Base-by-base conservation (phyloP, 225 moss, liverwort and hornwort genomes). In the Polytrichum formosum region DNA sequence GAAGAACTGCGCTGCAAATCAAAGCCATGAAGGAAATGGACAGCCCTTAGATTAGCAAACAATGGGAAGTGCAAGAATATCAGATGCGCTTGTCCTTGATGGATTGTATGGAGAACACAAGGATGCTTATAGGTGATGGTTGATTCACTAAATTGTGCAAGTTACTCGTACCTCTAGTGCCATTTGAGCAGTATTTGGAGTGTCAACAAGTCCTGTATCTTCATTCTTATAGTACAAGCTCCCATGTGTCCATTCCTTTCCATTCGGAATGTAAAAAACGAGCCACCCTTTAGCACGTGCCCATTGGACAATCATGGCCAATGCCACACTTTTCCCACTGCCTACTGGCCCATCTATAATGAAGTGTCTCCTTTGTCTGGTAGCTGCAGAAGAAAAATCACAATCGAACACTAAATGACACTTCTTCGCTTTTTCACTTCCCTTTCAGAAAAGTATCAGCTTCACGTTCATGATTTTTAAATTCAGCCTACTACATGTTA, bases 241-340 rank as follows among this genome's bases (percentile, higher is more conserved):
- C 61, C 86, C 88, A 79, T 81, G 87, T n/a, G 90, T 94, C 98
- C 98, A 98, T 17, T 87, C 92, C 79, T 85, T 88, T 66, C 90
- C 98, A 80, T 82, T 91, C n/a, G 98, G 98, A 56, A 98, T 87
- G 67, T 94, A 98, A 67, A 94, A 98, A 29, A 98, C 98, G 69
- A 98, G 87, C 94, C 98, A 98, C 10, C 98, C 94, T 76, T 90
- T 88, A 59, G 81, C 73, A 65, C 98, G 85, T 62, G 98, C 98
- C 98, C 98, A 98, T 60, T 85, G 90, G 56, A 98, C 98, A 73
- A 98, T 84, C 94, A 94, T 91, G 54, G 91, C 90, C 65, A 98
- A 77, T 25, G 94, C 90, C 64, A 90, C 92, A 86, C 91, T 98
- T 76, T 98, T 98, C 67, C 98, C 98, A 62, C 90, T 88, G 31